phyloP scores from a whole-genome alignment of 2,329 filamentous ascomycete species.

The Fonsecaea nubica region DNA sequence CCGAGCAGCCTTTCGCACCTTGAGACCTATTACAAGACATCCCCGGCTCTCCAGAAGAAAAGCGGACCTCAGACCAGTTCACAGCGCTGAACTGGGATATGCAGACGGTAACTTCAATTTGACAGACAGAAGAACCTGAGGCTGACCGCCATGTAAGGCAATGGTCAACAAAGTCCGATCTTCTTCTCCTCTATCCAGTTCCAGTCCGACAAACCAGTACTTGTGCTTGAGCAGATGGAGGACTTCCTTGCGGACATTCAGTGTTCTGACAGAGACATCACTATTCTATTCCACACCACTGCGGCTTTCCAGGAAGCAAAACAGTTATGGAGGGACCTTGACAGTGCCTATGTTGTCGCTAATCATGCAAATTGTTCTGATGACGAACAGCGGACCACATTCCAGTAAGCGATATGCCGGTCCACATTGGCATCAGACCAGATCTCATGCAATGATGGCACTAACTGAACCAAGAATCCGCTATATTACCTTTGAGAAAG shows the following conservation, averaged over 20 bases:
- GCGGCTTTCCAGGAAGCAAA: background rate
- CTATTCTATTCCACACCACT: background rate
- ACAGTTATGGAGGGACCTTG: slow-evolving; percentile 3
- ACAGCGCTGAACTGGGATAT: background rate
- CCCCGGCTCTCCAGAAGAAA: background rate
- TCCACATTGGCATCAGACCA: too few species aligned
- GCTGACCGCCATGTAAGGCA: background rate
- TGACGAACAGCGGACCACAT: background rate
- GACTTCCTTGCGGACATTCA: slow-evolving; percentile 9
- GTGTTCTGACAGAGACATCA: background rate
- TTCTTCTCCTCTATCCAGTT: slow-evolving; percentile 12
- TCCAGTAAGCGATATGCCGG: background rate
- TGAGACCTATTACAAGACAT: background rate
- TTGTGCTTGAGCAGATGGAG: slow-evolving; percentile 18
- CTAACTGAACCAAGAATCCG: background rate
- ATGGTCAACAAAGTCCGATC: background rate
- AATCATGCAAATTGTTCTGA: background rate
- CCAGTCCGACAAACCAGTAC: background rate
- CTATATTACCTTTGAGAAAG: background rate
- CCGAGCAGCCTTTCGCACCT: background rate
- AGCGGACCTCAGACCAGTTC: background rate
- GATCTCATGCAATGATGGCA: background rate
- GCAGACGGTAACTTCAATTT: background rate
- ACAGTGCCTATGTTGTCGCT: background rate
- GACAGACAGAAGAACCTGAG: background rate